Conservation (phyloP, 305 asterid genomes). For the Fraxinus ornus region DNA sequence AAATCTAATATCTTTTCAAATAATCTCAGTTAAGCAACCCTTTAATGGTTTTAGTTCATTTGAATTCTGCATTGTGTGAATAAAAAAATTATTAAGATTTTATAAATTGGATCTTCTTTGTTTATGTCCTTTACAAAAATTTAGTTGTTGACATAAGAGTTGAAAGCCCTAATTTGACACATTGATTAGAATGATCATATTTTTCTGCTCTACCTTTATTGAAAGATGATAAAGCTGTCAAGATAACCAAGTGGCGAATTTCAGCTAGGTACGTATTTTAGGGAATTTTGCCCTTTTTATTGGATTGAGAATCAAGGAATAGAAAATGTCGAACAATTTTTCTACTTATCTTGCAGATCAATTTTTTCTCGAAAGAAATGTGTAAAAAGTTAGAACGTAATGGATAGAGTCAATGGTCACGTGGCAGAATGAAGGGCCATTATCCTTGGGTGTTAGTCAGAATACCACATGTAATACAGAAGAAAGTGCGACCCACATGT, state of each 20-base stretch:
- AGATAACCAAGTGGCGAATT: neutral
- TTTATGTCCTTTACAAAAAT: neutral
- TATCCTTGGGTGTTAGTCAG: neutral
- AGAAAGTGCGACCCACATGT: constrained; percentile 1
- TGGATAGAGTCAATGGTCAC: constrained; percentile 4
- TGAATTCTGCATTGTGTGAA: neutral
- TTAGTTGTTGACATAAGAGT: constrained; percentile 5
- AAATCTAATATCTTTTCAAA: neutral
- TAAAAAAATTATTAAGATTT: neutral
- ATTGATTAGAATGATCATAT: constrained; percentile 3
- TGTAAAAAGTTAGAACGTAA: constrained; percentile 1
- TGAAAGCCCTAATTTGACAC: neutral
- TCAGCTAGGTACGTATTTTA: neutral
- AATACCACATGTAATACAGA: neutral
- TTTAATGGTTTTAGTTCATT: neutral
- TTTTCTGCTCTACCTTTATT: neutral
- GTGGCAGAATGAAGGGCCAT: constrained; percentile 10
- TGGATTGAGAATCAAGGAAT: neutral
- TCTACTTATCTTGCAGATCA: neutral
- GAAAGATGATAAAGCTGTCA: neutral
- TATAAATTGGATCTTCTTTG: neutral
- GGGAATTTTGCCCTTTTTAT: neutral
- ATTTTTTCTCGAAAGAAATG: neutral
- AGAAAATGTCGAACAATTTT: constrained; percentile 5
- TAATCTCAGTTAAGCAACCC: neutral